phyloP scores from a whole-genome alignment of 768 basidiomycete species.

The Mycena crocata region DNA sequence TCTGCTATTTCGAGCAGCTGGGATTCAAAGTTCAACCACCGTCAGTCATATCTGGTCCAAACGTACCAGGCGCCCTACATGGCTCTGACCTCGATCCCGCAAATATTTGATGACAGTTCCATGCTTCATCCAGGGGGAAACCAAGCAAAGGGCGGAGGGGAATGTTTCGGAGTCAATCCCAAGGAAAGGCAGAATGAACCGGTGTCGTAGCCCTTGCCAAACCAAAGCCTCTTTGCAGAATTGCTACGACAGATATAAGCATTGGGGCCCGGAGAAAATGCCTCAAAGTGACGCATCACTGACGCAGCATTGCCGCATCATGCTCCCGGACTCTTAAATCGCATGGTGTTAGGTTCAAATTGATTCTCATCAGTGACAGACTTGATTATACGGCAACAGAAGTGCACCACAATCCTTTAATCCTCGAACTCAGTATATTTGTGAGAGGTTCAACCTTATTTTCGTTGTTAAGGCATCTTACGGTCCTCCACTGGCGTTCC shows the following conservation, averaged over 20 bases:
- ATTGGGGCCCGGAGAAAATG: too few relatives aligned
- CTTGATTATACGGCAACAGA: too few relatives aligned
- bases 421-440: too few relatives aligned
- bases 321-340: too few relatives aligned
- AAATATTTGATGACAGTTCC: slow-evolving; percentile 39
- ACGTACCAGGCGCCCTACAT: slow-evolving; percentile 28
- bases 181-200: slow-evolving; percentile 41
- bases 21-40: neutral
- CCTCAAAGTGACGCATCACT: too few relatives aligned
- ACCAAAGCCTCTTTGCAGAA: slow-evolving; percentile 43
- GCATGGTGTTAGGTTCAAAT: too few relatives aligned
- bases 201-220: slow-evolving; percentile 44
- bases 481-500: too few relatives aligned
- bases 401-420: too few relatives aligned
- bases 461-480: too few relatives aligned
- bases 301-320: too few relatives aligned
- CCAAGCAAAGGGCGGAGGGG: slow-evolving; percentile 38
- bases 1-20: slow-evolving; percentile 35
- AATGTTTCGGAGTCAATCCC: slow-evolving; percentile 41
- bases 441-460: too few relatives aligned
- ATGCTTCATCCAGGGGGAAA: slow-evolving; percentile 44
- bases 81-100: slow-evolving; percentile 24
- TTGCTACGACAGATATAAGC: slow-evolving; percentile 25
- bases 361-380: too few relatives aligned
- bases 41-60: neutral